These are phyloP conservation scores for Suhomyces emberorum DNA, from an alignment of 805 yeast species.

Conservation along the genomic window DNA sequence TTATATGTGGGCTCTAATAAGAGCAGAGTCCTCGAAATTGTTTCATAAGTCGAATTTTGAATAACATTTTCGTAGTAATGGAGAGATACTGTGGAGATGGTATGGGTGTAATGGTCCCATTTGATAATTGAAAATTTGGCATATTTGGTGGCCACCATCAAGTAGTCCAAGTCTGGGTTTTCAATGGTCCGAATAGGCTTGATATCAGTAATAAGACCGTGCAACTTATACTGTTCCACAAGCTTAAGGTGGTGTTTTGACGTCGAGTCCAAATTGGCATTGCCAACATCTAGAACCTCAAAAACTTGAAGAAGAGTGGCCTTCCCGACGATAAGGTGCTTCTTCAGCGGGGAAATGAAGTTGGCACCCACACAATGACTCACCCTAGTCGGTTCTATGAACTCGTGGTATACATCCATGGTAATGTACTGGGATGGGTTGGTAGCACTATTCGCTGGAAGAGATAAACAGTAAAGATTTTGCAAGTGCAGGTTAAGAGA, in stretches of 20 bases:
- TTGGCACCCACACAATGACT: conserved; percentile 55
- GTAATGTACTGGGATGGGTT: background rate
- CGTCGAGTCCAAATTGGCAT: conserved; percentile 16
- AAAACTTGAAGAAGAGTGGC: conserved; percentile 68
- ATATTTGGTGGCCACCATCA: conserved; percentile 62
- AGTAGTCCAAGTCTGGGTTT: conserved; percentile 49
- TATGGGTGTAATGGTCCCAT: conserved; percentile 58
- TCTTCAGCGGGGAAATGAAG: conserved; percentile 41
- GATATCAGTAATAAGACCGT: conserved; percentile 65
- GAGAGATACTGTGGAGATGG: conserved; percentile 69
- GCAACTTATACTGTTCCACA: conserved; percentile 63
- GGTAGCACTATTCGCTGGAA: background rate
- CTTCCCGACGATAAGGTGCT: conserved; percentile 65
- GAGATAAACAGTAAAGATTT: conserved; percentile 2
- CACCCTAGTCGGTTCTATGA: conserved; percentile 73
- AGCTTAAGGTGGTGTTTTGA: conserved; percentile 28
- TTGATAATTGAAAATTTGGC: conserved; percentile 77
- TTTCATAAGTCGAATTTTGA: conserved; percentile 46
- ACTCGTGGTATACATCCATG: conserved; percentile 80
- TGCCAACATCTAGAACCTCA: conserved; percentile 34
- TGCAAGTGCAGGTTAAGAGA: conserved; percentile 5
- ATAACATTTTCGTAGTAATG: conserved; percentile 82
- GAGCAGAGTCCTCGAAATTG: conserved; percentile 41
- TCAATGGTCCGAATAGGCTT: conserved; percentile 48
- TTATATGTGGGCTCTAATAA: conserved; percentile 58